Base-by-base conservation (phyloP, 2,329 filamentous ascomycete species). In the Fusarium ambrosium region DNA sequence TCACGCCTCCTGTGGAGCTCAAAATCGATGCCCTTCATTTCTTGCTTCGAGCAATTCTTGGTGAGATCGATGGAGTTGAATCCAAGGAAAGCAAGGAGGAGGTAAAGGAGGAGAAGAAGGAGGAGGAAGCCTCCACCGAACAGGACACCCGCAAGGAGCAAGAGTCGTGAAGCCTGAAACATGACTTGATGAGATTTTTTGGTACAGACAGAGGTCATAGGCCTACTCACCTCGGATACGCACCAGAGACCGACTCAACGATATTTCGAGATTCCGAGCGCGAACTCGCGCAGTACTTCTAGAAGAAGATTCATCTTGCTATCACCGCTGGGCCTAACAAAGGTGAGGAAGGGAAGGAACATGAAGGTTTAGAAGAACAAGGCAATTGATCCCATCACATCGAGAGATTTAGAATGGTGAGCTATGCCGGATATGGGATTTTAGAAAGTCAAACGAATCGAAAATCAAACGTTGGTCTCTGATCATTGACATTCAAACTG, bases 281-380 rank as follows among this genome's bases (percentile, higher is more conserved):
- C 24, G 16, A 32, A 36, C 22, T 68, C 27, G 13, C n/a, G 20
- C 45, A 41, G 48, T 11, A 39, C 45, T 18, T 64, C 58, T 56
- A 45, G 45, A 62, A 62, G 62, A 63, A 62, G 45, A 37, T 59
- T 56, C 39, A 71, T 64, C 62, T 36, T 71, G 69, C 72, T 65
- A 75, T 64, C 43, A 51, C 16, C 62, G 18, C 37, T 24, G 37
- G 45, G 37, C 20, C 24, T 27, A 60, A 60, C 43, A 20, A 20
- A 24, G 10, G 29, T 43, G 27, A 56, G 13, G 32, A 48, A 5
- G 36, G 22, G 36, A 13, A 24, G 16, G 63, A 34, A 48, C 36
- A 74, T 24, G 63, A 6, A 3, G 3, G 29, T 55, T 36, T n/a
- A 62, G 27, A 69, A 41, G 16, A 20, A 16, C 24, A 27, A 56